These are phyloP conservation scores for Neurospora sp. DNA, from an alignment of 495 filamentous ascomycete species.

Conservation along the genomic window DNA sequence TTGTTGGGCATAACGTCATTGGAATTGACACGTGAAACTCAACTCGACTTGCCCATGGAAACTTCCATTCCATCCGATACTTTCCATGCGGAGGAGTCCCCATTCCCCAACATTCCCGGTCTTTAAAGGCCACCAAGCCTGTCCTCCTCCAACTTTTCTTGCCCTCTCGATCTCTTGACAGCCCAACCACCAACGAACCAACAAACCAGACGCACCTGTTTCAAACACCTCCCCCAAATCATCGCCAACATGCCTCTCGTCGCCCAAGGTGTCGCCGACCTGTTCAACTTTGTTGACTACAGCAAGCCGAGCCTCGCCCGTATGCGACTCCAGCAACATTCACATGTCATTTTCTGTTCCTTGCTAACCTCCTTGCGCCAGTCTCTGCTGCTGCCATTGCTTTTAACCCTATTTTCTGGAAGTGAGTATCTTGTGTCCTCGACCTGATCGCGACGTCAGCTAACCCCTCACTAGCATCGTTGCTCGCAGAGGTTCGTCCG, in stretches of 20 bases:
- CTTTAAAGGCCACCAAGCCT: neutral
- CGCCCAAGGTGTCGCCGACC: slow-evolving; percentile 17
- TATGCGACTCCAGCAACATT: slow-evolving; percentile 19
- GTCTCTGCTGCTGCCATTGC: slow-evolving; percentile 58
- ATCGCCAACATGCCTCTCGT: neutral
- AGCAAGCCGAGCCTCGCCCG: slow-evolving; percentile 53
- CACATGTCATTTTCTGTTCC: slow-evolving; percentile 1
- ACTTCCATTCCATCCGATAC: neutral
- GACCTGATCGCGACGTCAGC: neutral
- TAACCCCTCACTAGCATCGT: slow-evolving; percentile 37
- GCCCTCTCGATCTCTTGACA: neutral
- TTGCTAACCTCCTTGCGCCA: slow-evolving; percentile 21
- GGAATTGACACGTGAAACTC: neutral
- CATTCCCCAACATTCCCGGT: neutral
- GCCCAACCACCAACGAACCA: neutral
- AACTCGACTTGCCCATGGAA: neutral
- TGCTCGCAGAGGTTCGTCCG: slow-evolving; percentile 51
- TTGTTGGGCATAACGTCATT: neutral
- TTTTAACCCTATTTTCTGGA: slow-evolving; percentile 76
- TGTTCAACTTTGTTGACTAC: slow-evolving; percentile 48
- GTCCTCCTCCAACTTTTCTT: neutral
- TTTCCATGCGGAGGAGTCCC: neutral
- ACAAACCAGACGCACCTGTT: neutral
- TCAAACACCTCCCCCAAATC: neutral
- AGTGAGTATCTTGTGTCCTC: slow-evolving; percentile 39